Evolutionary conservation across 345 rosid genomes (phyloP).

Genomic region (Hevea brasiliensis): DNA sequence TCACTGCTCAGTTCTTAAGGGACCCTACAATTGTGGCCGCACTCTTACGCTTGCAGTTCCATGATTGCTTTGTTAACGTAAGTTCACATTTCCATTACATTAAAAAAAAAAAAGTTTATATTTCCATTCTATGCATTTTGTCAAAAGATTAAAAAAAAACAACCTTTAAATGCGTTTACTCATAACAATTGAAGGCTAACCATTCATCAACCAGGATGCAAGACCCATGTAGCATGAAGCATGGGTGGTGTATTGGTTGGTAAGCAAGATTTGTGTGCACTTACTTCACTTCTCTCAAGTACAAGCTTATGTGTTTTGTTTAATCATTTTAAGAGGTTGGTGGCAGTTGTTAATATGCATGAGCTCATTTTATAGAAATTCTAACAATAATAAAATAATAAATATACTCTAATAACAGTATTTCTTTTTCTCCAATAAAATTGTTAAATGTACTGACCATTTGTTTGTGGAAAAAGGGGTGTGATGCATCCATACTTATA

Average conservation of each 20-base stretch:
- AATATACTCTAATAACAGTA: not conserved
- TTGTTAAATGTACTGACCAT: not conserved
- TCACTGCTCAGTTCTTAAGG: constrained; percentile 17
- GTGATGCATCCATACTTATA: constrained; percentile 60
- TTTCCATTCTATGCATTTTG: too few species aligned
- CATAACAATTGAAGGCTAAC: not conserved
- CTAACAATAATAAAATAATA: not conserved
- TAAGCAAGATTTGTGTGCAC: constrained; percentile 21
- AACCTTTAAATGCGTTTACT: not conserved
- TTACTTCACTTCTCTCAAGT: not conserved
- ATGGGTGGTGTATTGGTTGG: constrained; percentile 20
- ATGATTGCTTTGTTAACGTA: constrained; percentile 45
- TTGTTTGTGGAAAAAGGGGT: constrained; percentile 40
- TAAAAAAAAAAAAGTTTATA: too few species aligned
- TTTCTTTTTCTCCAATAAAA: not conserved
- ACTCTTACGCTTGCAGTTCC: constrained; percentile 44
- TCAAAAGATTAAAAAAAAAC: not conserved
- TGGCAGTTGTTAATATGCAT: constrained; percentile 3
- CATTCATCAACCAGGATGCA: not conserved
- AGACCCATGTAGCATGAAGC: not conserved
- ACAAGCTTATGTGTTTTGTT: constrained; percentile 5
- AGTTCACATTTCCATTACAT: too few species aligned
- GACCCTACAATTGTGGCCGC: constrained; percentile 39
- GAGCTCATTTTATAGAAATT: not conserved
- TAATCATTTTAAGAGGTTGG: constrained; percentile 7